phyloP scores from a whole-genome alignment of 768 basidiomycete genomes.

The Pulveroboletus frians region DNA sequence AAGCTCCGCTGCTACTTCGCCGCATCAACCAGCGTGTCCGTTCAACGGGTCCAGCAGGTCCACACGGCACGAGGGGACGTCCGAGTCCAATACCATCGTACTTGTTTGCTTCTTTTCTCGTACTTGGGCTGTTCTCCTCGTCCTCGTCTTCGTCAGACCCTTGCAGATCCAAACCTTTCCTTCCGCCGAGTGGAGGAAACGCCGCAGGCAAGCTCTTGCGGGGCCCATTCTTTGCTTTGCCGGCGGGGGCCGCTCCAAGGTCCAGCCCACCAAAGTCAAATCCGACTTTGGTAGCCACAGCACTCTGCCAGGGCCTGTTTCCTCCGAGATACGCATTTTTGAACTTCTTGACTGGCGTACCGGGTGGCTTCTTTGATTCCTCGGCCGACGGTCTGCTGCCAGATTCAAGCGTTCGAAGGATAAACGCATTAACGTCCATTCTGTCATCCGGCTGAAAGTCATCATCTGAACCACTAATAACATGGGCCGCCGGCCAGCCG shows the following conservation, averaged over 20 bases:
- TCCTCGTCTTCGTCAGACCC: conserved; percentile 62
- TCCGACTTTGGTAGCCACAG: conserved; percentile 62
- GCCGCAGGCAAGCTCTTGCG: conserved; percentile 75
- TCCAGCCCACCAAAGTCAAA: conserved; percentile 43
- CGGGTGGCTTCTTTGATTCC: conserved; percentile 59
- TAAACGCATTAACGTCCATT: conserved; percentile 64
- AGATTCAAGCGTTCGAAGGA: conserved; percentile 59
- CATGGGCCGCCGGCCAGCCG: conserved; percentile 55
- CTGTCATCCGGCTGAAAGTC: conserved; percentile 23
- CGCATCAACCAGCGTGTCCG: conserved; percentile 63
- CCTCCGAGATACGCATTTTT: conserved; percentile 54
- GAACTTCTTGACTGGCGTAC: conserved; percentile 75
- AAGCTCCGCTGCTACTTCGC: conserved; percentile 76
- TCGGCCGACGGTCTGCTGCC: conserved; percentile 45
- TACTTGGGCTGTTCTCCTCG: conserved; percentile 58
- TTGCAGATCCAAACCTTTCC: conserved; percentile 28
- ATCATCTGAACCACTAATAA: conserved; percentile 40
- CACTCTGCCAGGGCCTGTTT: conserved; percentile 77
- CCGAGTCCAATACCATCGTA: conserved; percentile 68
- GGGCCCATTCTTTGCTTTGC: conserved; percentile 45
- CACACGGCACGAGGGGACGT: conserved; percentile 37
- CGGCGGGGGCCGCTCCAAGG: conserved; percentile 32
- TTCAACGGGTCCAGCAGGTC: conserved; percentile 31
- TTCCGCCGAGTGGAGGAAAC: conserved; percentile 43
- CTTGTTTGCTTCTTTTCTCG: conserved; percentile 43